Evolutionary conservation across 2,329 filamentous ascomycete genomes (phyloP), one percentile per base, ranked within the genome.

Genomic region (Phialophora chinensis): DNA sequence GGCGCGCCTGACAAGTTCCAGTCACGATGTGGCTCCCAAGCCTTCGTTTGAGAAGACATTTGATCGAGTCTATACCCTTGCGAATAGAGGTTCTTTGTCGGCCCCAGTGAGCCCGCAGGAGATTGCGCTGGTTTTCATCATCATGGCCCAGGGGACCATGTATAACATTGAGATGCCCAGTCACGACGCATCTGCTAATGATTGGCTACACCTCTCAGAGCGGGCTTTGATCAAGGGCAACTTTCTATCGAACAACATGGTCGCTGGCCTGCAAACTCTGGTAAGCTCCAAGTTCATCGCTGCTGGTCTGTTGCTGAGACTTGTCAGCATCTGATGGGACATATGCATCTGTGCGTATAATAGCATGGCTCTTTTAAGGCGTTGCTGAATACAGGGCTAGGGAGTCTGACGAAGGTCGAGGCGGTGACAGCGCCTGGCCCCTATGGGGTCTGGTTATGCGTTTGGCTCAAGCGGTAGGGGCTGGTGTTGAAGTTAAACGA

Each of bases 161-260:
- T 65, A 53, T 27, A 65, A 65, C n/a, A 65, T 65, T 56, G 63
- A 65, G 42, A 65, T 65, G 63, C 57, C 63, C 29, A 52, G 50
- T 35, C 50, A 55, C 29, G 63, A 65, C 47, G 10, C 63, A 20
- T 65, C 63, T 29, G 63, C 38, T n/a, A 49, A 65, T 20, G 44
- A 65, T 20, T 65, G 63, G 63, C 20, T 65, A 17, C 56, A 56
- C 38, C 63, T 65, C 20, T 61, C 63, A 20, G 63, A 65, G 47
- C 31, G 52, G 47, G 63, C 63, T 20, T 29, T 65, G 63, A 38
- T 65, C n/a, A 60, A 65, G 31, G 63, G 63, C 31, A 35, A 61
- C 42, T 65, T 65, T 38, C 57, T 65, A 42, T 65, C 63, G 20
- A 65, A 65, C 49, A 65, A 65, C 25, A 65, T 35, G 56, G 38